phyloP scores from a whole-genome alignment of 768 basidiomycete species.

The Brasilioporus rufonigricans region DNA sequence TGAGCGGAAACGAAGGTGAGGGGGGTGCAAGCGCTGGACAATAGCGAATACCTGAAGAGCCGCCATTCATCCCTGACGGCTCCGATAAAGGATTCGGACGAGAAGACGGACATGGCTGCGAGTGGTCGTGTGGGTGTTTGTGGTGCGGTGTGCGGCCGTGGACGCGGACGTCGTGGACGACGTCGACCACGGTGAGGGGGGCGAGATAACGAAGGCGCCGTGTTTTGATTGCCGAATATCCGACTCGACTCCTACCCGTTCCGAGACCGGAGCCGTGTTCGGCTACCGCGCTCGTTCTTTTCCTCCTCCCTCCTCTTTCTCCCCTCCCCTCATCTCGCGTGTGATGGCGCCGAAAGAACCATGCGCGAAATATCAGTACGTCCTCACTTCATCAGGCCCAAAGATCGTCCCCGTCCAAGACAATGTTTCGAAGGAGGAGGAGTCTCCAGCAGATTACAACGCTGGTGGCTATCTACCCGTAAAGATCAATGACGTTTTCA shows the following conservation, averaged over 20 bases:
- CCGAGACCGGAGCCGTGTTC: constrained; percentile 22
- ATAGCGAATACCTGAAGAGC: constrained; percentile 60
- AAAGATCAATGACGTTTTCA: constrained; percentile 81
- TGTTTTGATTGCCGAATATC: neutral
- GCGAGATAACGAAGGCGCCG: neutral
- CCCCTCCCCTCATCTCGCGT: constrained; percentile 2
- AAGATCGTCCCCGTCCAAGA: constrained; percentile 72
- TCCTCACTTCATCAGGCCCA: constrained; percentile 61
- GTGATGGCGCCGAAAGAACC: constrained; percentile 65
- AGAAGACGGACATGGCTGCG: constrained; percentile 17
- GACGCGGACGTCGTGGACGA: constrained; percentile 1
- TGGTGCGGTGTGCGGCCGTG: neutral
- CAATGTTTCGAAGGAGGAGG: constrained; percentile 69
- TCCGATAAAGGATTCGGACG: constrained; percentile 56
- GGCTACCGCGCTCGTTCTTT: constrained; percentile 2
- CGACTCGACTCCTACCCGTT: constrained; percentile 7
- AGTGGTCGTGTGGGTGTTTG: neutral
- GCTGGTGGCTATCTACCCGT: constrained; percentile 79
- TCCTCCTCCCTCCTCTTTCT: neutral
- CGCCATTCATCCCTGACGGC: constrained; percentile 84
- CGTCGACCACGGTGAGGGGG: neutral
- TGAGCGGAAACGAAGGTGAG: constrained; percentile 26
- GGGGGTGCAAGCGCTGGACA: neutral
- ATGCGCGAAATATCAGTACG: constrained; percentile 74
- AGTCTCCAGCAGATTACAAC: constrained; percentile 82